Base-by-base conservation (phyloP, 2,329 filamentous ascomycete genomes). In the Clarireedia paspali region DNA sequence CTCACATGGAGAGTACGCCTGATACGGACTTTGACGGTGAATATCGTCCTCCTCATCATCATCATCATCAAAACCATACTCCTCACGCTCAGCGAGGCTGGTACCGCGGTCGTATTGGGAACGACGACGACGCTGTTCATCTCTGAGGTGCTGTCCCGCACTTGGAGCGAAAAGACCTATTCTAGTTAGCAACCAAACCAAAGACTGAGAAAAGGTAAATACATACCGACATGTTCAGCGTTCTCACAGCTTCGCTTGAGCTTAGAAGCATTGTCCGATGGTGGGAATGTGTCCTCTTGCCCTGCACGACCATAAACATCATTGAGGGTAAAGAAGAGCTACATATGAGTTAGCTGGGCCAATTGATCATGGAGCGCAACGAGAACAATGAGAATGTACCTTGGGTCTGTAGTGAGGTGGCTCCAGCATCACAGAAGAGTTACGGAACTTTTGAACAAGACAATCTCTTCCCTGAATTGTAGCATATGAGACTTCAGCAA, bases 381-480 rank as follows among this genome's bases (percentile, higher is more conserved):
- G 20, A 20, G 30, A 10, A 39, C 71, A 69, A 1, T 78, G 80
- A 54, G 64, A 36, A 53, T 20, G 12, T 70, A 91, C 87, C 78
- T 95, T 95, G 0, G 94, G 94, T 0, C 90, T 85, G 66, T 90
- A 95, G 52, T 87, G 84, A 0, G 83, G 77, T 10, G 84, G 81
- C 72, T 97, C 91, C 0, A 92, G 77, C 90, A 97, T 96, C 30
- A 99, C 91, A 0, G 90, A 92, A 40, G 90, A 96, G 74, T 99
- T 99, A 38, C 94, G 85, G 68, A 99, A 99, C 69, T 97, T 96
- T 70, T 95, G 88, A 6, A 96, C 83, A 0, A 97, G 78, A 61
- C 89, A 92, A 67, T 96, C 91, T 60, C 87, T 87, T 47, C 94
- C 94, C 74, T 99, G 94, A 58, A 96, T 92, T 12, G 91, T 96